Evolutionary conservation across 2,329 filamentous ascomycete genomes (phyloP), one percentile per base, ranked within the genome.

Genomic region (Hysterium pulicare): DNA sequence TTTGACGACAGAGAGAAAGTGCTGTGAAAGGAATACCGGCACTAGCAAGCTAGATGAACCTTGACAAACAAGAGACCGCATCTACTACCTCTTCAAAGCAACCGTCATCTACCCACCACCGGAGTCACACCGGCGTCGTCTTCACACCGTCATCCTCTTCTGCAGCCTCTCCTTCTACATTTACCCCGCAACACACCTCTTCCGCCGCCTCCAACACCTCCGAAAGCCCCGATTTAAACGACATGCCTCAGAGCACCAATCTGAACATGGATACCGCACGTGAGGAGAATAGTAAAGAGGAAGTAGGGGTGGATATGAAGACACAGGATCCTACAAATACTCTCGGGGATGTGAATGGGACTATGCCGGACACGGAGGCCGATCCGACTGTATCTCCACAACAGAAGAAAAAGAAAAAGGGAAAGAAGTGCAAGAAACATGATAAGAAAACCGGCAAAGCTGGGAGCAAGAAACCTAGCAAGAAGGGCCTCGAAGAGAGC

Each of bases 371-470:
- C 9, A 15, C 32, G 9, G 32, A 20, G 8, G 32, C 32, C 17
- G 43, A 37, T 13, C 22, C 39, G 13, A 19, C 30, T 19, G 24
- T 21, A 16, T 22, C 15, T 26, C 11, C 35, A 11, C n/a, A 19
- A 16, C 15, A 22, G 19, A 31, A 40, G 10, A 45, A 39, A 19
- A 45, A 43, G 19, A 39, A 41, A 22, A 44, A 48, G n/a, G 32
- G 32, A 23, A 19, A 42, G 30, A 39, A 23, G n/a, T 47, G 52
- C 17, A 50, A 44, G 24, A 34, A 39, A 6, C 49, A 54, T 21
- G 23, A 30, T 5, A 24, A 44, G 24, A 38, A 30, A 5, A 51
- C 45, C 33, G 46, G 43, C 13, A 54, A 54, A 34, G 40, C 32
- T 34, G 40, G 45, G 32, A 22, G 31, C 40, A 49, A 42, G 39